A percentile compares a stretch with the other conserved stretches of the same genome.
phyloP scores from a whole-genome alignment of 495 filamentous ascomycete genomes.

The Penicillium waksmanii region DNA sequence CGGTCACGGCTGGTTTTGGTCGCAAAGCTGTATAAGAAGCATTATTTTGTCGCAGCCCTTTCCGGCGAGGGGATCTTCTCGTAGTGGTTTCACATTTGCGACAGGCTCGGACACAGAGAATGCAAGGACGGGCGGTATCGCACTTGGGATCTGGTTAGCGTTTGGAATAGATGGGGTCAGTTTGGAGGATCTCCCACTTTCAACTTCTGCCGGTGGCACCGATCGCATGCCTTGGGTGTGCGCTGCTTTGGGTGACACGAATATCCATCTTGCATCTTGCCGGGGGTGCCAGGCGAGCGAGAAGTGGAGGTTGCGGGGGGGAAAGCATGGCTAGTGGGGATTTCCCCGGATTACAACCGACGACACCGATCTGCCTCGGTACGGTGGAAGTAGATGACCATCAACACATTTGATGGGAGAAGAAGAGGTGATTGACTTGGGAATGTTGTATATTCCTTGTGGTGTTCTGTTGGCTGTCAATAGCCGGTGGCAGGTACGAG shows the following conservation, averaged over 20 bases:
- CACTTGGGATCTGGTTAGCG: neutral
- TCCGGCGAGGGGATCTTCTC: neutral
- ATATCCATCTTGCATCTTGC: neutral
- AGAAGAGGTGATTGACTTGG: too few relatives aligned
- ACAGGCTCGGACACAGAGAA: constrained; percentile 8
- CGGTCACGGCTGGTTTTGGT: neutral
- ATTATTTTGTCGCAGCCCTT: neutral
- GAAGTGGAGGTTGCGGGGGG: neutral
- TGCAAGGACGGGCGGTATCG: constrained; percentile 3
- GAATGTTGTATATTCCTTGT: too few relatives aligned
- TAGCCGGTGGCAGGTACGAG: too few relatives aligned
- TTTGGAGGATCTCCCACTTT: constrained; percentile 11
- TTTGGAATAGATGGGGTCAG: neutral
- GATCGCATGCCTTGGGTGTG: constrained; percentile 14
- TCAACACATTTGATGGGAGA: too few relatives aligned
- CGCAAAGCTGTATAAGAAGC: neutral
- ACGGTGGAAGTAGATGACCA: neutral
- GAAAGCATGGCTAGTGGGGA: neutral
- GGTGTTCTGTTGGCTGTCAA: too few relatives aligned
- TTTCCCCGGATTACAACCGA: neutral
- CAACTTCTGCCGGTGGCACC: constrained; percentile 28
- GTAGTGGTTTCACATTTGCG: constrained; percentile 10
- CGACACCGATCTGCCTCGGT: neutral
- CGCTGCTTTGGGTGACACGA: neutral
- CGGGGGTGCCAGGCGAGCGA: neutral